Evolutionary conservation across 129 eudicot species (phyloP).

Genomic region (Flaveria bidentis): DNA sequence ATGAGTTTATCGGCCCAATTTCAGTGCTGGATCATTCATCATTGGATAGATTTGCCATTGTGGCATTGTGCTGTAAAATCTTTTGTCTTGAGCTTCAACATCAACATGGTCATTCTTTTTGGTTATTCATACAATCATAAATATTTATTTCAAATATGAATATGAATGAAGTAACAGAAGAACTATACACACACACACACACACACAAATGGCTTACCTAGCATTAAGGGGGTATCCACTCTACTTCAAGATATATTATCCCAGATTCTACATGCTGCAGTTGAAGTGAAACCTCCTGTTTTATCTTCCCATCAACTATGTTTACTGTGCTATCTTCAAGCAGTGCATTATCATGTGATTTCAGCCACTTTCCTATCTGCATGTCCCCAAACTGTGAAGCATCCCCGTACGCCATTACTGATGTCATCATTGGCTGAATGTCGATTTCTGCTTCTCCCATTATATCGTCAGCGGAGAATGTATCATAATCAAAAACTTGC

Average conservation of each 20-base stretch:
- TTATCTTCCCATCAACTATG: constrained; percentile 77
- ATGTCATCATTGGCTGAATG: constrained; percentile 77
- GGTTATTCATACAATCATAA: constrained; percentile 21
- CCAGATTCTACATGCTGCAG: constrained; percentile 93
- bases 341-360: constrained; percentile 72
- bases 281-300: constrained; percentile 65
- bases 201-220: constrained; percentile 7
- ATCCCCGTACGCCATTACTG: constrained; percentile 77
- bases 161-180: constrained; percentile 20
- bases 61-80: background rate
- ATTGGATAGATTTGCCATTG: no score
- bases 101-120: constrained; percentile 14
- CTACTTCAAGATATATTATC: constrained; percentile 63
- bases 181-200: constrained; percentile 17
- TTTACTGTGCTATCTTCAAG: constrained; percentile 76
- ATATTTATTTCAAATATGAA: constrained; percentile 21
- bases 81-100: background rate
- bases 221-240: constrained; percentile 70
- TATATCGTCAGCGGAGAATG: constrained; percentile 88
- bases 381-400: constrained; percentile 66
- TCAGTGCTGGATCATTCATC: background rate
- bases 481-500: constrained; percentile 86
- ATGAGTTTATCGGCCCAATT: background rate
- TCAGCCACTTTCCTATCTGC: constrained; percentile 92
- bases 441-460: constrained; percentile 93